phyloP scores from a whole-genome alignment of 192 early-diverging fungal species.

The Chytriomyces sp. region DNA sequence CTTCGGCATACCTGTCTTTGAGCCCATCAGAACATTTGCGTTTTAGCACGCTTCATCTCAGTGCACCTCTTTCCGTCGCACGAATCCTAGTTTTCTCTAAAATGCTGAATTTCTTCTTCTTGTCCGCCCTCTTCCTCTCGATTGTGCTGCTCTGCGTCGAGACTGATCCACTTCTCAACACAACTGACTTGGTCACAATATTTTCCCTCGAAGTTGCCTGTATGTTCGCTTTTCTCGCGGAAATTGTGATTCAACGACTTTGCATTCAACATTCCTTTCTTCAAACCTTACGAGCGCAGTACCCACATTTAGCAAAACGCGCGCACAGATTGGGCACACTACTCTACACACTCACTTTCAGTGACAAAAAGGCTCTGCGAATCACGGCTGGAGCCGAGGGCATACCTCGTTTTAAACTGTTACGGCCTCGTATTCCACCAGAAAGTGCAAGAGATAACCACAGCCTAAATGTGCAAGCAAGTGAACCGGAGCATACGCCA shows the following conservation, averaged over 20 bases:
- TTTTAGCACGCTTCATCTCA: background rate
- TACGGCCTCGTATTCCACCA: background rate
- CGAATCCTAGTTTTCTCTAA: background rate
- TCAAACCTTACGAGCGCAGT: background rate
- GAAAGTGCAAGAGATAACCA: background rate
- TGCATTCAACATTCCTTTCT: background rate
- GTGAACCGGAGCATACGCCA: too few relatives aligned
- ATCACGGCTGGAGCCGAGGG: background rate
- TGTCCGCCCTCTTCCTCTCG: background rate
- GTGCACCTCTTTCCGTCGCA: conserved; percentile 3
- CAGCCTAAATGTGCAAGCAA: background rate
- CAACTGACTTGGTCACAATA: background rate
- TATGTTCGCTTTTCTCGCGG: conserved; percentile 12
- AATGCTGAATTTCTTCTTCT: background rate
- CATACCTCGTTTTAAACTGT: background rate
- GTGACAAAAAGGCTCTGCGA: background rate
- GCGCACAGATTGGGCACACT: background rate
- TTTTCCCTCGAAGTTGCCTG: conserved; percentile 11
- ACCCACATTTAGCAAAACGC: background rate
- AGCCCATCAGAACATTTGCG: background rate
- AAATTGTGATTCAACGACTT: conserved; percentile 21
- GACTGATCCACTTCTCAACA: conserved; percentile 12
- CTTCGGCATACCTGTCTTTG: conserved; percentile 2
- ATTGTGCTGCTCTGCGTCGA: conserved; percentile 28
- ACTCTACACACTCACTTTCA: background rate